A percentile compares a stretch with the other conserved stretches of the same genome.
Conservation (phyloP, 305 asterid species). For the Euphrasia arctica region DNA sequence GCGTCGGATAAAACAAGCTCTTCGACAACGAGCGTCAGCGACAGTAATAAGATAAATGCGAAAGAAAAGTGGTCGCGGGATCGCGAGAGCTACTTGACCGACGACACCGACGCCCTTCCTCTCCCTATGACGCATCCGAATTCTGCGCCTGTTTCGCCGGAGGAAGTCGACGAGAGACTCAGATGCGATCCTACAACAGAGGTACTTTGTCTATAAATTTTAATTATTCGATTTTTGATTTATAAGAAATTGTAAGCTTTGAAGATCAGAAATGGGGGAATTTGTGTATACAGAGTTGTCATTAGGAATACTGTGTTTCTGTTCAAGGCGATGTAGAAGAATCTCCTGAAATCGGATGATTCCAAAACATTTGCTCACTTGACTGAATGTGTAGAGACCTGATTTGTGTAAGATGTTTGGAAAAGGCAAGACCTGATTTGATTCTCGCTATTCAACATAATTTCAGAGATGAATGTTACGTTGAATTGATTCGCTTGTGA, state of each 20-base stretch:
- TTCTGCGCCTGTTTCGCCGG: slow-evolving; percentile 54
- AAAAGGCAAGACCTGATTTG: not conserved
- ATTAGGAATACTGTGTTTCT: too few species aligned
- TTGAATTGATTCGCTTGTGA: not conserved
- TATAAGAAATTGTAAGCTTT: too few species aligned
- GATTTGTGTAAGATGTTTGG: not conserved
- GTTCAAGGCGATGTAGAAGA: not conserved
- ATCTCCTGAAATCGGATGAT: slow-evolving; percentile 4
- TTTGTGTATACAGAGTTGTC: too few species aligned
- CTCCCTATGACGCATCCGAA: slow-evolving; percentile 82
- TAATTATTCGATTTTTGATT: too few species aligned
- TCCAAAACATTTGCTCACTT: not conserved
- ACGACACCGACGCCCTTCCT: slow-evolving; percentile 60
- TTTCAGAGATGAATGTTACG: not conserved
- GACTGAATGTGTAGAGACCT: not conserved
- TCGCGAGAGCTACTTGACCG: slow-evolving; percentile 68
- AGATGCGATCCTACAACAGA: slow-evolving; percentile 57
- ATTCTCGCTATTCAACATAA: not conserved
- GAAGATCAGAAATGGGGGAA: too few species aligned
- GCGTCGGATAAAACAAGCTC: slow-evolving; percentile 26
- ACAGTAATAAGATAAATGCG: slow-evolving; percentile 48
- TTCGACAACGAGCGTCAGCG: slow-evolving; percentile 27
- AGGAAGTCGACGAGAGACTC: slow-evolving; percentile 66
- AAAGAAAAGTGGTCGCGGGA: slow-evolving; percentile 75
- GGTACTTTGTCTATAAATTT: slow-evolving; percentile 26